Conservation (phyloP, 805 yeast species). For the Candida vaughaniae region DNA sequence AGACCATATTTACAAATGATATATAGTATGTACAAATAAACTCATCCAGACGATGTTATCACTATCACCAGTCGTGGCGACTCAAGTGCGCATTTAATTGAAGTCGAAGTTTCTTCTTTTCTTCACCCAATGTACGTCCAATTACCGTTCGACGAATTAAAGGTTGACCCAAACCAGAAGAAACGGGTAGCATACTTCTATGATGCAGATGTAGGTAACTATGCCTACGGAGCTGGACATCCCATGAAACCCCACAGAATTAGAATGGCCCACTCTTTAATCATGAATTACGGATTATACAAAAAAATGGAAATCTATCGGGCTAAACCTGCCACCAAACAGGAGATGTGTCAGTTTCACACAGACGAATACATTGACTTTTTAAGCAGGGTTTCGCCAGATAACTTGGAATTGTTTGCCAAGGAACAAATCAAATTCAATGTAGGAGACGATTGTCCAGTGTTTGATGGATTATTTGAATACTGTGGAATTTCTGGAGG, state of each 20-base stretch:
- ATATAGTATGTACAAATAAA: too few relatives aligned
- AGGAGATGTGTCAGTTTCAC: constrained; percentile 97
- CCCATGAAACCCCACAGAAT: constrained; percentile 99
- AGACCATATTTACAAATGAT: too few relatives aligned
- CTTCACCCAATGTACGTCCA: constrained; percentile 26
- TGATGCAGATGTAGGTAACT: constrained; percentile 89
- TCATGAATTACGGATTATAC: constrained; percentile 95
- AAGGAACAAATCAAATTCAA: constrained; percentile 90
- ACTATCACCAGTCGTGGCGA: too few relatives aligned
- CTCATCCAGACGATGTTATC: too few relatives aligned
- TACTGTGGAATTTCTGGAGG: constrained; percentile 90
- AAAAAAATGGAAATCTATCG: constrained; percentile 96
- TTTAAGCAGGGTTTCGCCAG: constrained; percentile 86
- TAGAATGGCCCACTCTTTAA: constrained; percentile 96
- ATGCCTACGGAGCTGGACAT: constrained; percentile 97
- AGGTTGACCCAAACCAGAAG: constrained; percentile 40
- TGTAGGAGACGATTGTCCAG: constrained; percentile 96
- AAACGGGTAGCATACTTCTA: constrained; percentile 45
- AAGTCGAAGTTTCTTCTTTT: neutral
- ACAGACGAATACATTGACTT: constrained; percentile 97
- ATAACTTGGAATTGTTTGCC: constrained; percentile 80
- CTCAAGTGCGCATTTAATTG: too few relatives aligned
- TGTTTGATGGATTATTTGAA: constrained; percentile 92
- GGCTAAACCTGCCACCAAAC: constrained; percentile 96
- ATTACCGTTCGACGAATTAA: constrained; percentile 45